Percentiles rank a stretch among this genome's conserved stretches.
Conservation (phyloP, 1,139 yeast genomes). For the Yamadazyma friedrichii region DNA sequence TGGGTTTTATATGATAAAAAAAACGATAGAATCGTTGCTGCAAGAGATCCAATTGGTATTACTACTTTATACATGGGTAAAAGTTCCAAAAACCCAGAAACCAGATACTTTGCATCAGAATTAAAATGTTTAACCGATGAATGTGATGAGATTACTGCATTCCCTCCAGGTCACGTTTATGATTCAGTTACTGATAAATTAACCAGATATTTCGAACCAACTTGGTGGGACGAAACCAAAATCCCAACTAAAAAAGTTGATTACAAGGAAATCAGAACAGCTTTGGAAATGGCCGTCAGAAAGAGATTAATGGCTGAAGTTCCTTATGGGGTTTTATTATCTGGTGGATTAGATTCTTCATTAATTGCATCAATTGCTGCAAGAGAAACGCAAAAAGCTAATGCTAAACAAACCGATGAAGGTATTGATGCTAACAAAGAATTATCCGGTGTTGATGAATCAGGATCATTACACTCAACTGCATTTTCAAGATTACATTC, state of each 20-base stretch:
- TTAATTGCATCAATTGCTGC: constrained; percentile 96
- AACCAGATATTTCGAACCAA: constrained; percentile 85
- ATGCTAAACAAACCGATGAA: constrained; percentile 57
- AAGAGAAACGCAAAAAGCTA: constrained; percentile 86
- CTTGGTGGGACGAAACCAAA: constrained; percentile 85
- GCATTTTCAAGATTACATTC: constrained; percentile 92
- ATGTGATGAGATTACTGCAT: constrained; percentile 87
- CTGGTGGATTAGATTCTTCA: constrained; percentile 97
- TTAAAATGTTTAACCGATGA: constrained; percentile 90
- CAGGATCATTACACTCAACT: constrained; percentile 73
- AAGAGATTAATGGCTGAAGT: constrained; percentile 99
- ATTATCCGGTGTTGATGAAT: constrained; percentile 88
- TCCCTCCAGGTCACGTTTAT: constrained; percentile 98
- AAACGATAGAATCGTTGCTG: constrained; percentile 87
- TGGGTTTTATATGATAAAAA: constrained; percentile 85
- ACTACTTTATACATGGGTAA: constrained; percentile 96
- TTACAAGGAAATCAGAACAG: constrained; percentile 65
- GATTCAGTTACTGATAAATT: constrained; percentile 85
- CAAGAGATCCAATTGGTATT: constrained; percentile 97
- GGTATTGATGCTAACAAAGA: constrained; percentile 55
- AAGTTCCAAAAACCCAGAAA: constrained; percentile 62
- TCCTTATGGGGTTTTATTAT: constrained; percentile 93
- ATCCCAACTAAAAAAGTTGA: constrained; percentile 79
- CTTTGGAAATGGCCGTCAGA: constrained; percentile 92
- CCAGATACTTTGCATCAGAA: constrained; percentile 91